Evolutionary conservation across 495 filamentous ascomycete genomes (phyloP).

Genomic region (Stereocaulon alpinum): DNA sequence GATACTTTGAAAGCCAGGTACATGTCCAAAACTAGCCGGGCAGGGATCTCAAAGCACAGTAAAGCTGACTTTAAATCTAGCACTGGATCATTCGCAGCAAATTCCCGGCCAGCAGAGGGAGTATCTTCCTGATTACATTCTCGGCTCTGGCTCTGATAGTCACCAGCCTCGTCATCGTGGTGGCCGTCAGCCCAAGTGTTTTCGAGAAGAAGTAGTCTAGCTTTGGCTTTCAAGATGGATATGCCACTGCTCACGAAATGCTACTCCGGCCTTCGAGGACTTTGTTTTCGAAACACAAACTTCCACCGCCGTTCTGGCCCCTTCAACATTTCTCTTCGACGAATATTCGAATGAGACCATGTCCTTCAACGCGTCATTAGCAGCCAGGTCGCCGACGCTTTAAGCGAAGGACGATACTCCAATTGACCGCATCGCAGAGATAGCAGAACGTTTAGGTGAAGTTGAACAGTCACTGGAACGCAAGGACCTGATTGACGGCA

Average conservation of each 20-base stretch:
- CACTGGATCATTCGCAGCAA: conserved; percentile 90
- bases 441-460: too few relatives aligned
- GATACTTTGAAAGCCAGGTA: conserved; percentile 50
- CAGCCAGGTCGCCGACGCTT: too few relatives aligned
- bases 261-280: background rate
- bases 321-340: too few relatives aligned
- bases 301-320: background rate
- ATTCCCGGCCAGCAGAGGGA: conserved; percentile 85
- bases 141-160: conserved; percentile 63
- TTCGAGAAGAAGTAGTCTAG: conserved; percentile 30
- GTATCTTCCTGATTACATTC: conserved; percentile 65
- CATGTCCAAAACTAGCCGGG: background rate
- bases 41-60: background rate
- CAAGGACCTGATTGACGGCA: too few relatives aligned
- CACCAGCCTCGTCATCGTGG: conserved; percentile 57
- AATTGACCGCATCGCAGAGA: too few relatives aligned
- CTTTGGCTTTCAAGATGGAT: background rate
- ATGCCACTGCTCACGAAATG: background rate
- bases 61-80: conserved; percentile 28
- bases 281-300: background rate
- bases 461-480: too few relatives aligned
- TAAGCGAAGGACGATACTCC: too few relatives aligned
- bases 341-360: too few relatives aligned
- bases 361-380: too few relatives aligned
- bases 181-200: conserved; percentile 49